phyloP scores from a whole-genome alignment of 2,329 filamentous ascomycete species.

The Fusarium citri region DNA sequence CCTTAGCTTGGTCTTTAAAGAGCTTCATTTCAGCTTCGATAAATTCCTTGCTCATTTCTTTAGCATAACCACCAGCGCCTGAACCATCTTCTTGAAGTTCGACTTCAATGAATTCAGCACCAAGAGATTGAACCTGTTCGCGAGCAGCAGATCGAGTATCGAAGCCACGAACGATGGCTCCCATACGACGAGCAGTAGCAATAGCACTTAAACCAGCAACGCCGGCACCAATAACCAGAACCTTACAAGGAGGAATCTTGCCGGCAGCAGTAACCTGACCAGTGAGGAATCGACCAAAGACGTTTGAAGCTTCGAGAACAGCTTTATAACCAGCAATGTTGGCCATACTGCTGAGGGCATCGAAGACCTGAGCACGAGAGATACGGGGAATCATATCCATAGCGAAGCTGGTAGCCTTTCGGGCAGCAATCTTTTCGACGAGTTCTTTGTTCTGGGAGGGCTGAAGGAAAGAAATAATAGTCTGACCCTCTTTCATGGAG shows the following conservation, averaged over 20 bases:
- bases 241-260: slow-evolving; percentile 90
- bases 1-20: slow-evolving; percentile 86
- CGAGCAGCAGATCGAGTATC: slow-evolving; percentile 89
- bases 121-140: slow-evolving; percentile 90
- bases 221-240: slow-evolving; percentile 89
- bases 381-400: slow-evolving; percentile 96
- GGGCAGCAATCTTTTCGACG: slow-evolving; percentile 77
- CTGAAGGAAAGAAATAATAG: slow-evolving; percentile 85
- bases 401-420: slow-evolving; percentile 81
- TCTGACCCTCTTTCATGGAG: slow-evolving; percentile 74
- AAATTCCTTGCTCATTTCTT: slow-evolving; percentile 95
- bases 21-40: slow-evolving; percentile 94
- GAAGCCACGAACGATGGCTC: slow-evolving; percentile 89
- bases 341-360: slow-evolving; percentile 91
- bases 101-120: slow-evolving; percentile 90
- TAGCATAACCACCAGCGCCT: slow-evolving; percentile 87
- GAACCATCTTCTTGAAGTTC: slow-evolving; percentile 86
- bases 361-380: slow-evolving; percentile 87
- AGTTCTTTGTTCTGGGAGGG: slow-evolving; percentile 82
- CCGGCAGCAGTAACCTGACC: slow-evolving; percentile 92
- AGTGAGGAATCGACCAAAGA: slow-evolving; percentile 88
- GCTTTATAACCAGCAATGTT: slow-evolving; percentile 96
- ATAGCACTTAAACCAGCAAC: slow-evolving; percentile 91
- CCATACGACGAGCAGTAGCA: slow-evolving; percentile 85
- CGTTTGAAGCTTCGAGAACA: slow-evolving; percentile 88